phyloP scores from a whole-genome alignment of 2,329 filamentous ascomycete species.

The Cyphellophora europaea region DNA sequence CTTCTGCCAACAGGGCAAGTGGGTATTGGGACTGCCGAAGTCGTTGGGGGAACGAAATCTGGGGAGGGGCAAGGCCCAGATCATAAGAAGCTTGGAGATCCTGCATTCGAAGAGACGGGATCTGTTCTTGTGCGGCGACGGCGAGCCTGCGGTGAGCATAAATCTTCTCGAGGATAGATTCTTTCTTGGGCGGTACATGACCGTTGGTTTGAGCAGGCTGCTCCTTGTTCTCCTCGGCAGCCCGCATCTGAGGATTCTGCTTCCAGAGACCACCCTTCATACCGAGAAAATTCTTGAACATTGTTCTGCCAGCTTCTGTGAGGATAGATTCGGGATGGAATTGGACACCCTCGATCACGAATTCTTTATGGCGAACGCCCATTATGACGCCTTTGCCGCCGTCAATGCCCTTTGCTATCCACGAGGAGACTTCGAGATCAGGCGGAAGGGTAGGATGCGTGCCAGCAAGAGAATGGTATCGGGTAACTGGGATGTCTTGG shows the following conservation, averaged over 20 bases:
- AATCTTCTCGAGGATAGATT: conserved; percentile 83
- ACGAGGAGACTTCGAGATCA: conserved; percentile 81
- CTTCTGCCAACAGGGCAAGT: conserved; percentile 93
- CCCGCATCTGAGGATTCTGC: conserved; percentile 16
- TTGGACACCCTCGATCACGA: conserved; percentile 88
- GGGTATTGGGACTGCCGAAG: conserved; percentile 73
- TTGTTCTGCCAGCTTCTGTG: conserved; percentile 74
- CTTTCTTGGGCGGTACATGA: conserved; percentile 46
- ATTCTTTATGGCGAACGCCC: conserved; percentile 89
- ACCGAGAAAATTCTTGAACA: conserved; percentile 86
- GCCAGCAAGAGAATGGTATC: conserved; percentile 93
- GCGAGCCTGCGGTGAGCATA: conserved; percentile 70
- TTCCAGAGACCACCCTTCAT: conserved; percentile 84
- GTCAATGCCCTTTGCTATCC: conserved; percentile 67
- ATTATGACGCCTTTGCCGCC: conserved; percentile 83
- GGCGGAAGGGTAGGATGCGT: conserved; percentile 79
- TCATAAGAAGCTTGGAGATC: conserved; percentile 84
- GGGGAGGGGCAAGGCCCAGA: conserved; percentile 73
- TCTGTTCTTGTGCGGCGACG: conserved; percentile 70
- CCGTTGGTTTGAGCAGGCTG: conserved; percentile 6
- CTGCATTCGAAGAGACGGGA: conserved; percentile 72
- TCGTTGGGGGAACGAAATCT: conserved; percentile 69
- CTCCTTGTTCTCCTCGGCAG: conserved; percentile 9
- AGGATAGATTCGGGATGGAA: conserved; percentile 97
- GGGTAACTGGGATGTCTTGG: conserved; percentile 75